These are phyloP conservation scores for Acanthamoeba healyi DNA, from an alignment of 208 protist genomes.

Conservation along the genomic window DNA sequence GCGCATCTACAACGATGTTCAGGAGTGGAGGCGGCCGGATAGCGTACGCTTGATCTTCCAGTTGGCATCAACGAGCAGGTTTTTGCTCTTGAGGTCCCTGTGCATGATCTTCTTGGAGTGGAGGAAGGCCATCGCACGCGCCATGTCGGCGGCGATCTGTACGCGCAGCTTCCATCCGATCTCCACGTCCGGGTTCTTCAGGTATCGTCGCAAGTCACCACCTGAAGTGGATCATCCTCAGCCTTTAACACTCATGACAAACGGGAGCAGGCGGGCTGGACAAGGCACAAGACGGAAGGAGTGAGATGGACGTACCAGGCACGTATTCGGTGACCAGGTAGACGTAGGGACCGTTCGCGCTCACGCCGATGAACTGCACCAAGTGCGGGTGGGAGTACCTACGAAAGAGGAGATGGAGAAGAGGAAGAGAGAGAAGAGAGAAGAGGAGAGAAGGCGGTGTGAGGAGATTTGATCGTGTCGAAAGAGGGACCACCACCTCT, in stretches of 20 bases:
- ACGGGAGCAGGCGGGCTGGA: background rate
- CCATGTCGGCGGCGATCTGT: slow-evolving; percentile 77
- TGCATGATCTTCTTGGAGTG: slow-evolving; percentile 82
- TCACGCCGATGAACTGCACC: slow-evolving; percentile 77
- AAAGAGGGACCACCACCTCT: no score
- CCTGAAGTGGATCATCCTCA: background rate
- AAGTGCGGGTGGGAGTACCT: slow-evolving; percentile 78
- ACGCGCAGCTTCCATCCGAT: slow-evolving; percentile 51
- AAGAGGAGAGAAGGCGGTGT: background rate
- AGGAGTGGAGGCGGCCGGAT: background rate
- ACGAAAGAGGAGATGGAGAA: background rate
- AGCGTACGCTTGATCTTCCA: slow-evolving; percentile 30
- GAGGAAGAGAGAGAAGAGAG: background rate
- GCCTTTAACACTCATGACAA: background rate
- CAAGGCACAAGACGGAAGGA: background rate
- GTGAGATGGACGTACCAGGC: background rate
- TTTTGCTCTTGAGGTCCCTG: slow-evolving; percentile 82
- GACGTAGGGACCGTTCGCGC: slow-evolving; percentile 63
- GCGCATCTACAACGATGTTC: background rate
- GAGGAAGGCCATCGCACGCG: slow-evolving; percentile 80
- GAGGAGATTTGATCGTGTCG: no score
- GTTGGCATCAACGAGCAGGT: slow-evolving; percentile 66
- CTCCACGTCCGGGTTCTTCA: slow-evolving; percentile 26
- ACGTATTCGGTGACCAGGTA: slow-evolving; percentile 76
- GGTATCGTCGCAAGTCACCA: slow-evolving; percentile 9